Conservation (phyloP, 805 yeast species). For the Metschnikowia sp. region DNA sequence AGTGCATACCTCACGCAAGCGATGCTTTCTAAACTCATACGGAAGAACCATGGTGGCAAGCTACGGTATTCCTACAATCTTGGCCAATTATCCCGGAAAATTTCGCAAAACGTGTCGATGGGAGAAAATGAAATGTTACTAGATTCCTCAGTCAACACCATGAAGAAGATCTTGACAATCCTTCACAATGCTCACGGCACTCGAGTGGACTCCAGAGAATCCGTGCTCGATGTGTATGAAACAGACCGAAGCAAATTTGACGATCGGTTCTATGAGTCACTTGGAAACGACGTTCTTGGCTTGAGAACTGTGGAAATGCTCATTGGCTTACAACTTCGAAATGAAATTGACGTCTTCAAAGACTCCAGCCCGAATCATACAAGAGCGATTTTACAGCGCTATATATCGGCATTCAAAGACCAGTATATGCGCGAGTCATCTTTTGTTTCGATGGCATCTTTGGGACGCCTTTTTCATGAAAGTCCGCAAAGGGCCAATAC, state of each 20-base stretch:
- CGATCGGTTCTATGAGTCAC: background rate
- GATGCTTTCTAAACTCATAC: background rate
- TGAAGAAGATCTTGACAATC: constrained; percentile 15
- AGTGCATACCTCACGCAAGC: too few species aligned
- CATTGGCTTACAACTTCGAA: constrained; percentile 3
- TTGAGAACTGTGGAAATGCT: constrained; percentile 8
- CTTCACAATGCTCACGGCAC: constrained; percentile 13
- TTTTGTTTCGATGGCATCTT: background rate
- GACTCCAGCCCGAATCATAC: constrained; percentile 8
- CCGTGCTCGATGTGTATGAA: constrained; percentile 1
- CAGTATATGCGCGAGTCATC: constrained; percentile 1
- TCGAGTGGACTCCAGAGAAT: constrained; percentile 2
- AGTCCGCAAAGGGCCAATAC: background rate
- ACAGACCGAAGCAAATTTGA: background rate
- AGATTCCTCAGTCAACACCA: constrained; percentile 16
- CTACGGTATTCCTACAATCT: too few species aligned
- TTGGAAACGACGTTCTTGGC: constrained; percentile 12
- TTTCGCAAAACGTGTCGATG: background rate
- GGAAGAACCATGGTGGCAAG: background rate
- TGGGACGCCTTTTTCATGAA: constrained; percentile 6
- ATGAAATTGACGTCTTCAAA: constrained; percentile 6
- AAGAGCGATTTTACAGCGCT: constrained; percentile 4
- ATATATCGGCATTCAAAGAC: constrained; percentile 8
- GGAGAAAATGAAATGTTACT: background rate
- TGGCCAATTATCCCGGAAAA: too few species aligned